These are phyloP conservation scores for Zhuliangozyma parablackwelliae DNA, from an alignment of 1,139 yeast species.

Conservation along the genomic window DNA sequence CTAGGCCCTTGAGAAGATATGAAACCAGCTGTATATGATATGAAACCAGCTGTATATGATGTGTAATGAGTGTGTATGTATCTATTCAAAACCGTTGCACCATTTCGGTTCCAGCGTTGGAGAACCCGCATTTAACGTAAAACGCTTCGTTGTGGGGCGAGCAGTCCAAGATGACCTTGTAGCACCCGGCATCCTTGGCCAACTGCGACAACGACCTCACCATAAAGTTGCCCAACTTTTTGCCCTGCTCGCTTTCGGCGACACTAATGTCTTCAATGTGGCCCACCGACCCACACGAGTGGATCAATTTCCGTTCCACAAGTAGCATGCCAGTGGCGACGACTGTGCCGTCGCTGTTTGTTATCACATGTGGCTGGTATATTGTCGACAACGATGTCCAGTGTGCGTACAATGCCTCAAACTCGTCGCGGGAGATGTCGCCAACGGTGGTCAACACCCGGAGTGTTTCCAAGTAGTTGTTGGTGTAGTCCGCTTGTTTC, in stretches of 20 bases:
- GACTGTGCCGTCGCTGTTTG: slow-evolving; percentile 42
- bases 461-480: slow-evolving; percentile 48
- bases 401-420: slow-evolving; percentile 37
- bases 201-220: slow-evolving; percentile 58
- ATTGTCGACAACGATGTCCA: slow-evolving; percentile 45
- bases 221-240: slow-evolving; percentile 66
- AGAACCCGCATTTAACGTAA: slow-evolving; percentile 81
- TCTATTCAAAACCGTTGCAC: slow-evolving; percentile 19
- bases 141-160: slow-evolving; percentile 75
- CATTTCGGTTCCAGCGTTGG: slow-evolving; percentile 75
- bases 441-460: slow-evolving; percentile 65
- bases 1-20: slow-evolving; percentile 29
- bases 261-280: slow-evolving; percentile 96
- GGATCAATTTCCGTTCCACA: slow-evolving; percentile 64
- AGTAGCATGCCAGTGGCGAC: slow-evolving; percentile 47
- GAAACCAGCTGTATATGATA: background rate
- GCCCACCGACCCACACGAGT: slow-evolving; percentile 80
- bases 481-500: slow-evolving; percentile 38
- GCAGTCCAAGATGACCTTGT: slow-evolving; percentile 89
- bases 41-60: no score
- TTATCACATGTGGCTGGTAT: slow-evolving; percentile 61
- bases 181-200: slow-evolving; percentile 64
- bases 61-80: no score
- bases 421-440: slow-evolving; percentile 38
- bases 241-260: slow-evolving; percentile 71